phyloP scores from a whole-genome alignment of 2,329 filamentous ascomycete genomes.

The Colletotrichum chrysophilum region DNA sequence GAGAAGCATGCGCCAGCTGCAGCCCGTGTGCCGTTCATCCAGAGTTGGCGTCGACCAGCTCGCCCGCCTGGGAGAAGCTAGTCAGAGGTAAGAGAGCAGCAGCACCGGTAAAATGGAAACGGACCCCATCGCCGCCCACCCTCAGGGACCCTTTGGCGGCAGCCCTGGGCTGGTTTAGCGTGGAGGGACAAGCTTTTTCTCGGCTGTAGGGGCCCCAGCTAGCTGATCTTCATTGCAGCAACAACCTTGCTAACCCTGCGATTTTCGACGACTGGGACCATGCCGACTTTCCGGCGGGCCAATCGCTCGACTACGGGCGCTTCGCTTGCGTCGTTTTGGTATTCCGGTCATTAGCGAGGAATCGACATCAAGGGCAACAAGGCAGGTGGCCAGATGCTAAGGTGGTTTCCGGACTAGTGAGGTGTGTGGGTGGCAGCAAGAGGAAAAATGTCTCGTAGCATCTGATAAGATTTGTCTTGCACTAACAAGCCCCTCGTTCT shows the following conservation, averaged over 20 bases:
- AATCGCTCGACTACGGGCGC: not conserved
- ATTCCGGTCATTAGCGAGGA: not conserved
- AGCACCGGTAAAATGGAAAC: not conserved
- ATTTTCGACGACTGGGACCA: not conserved
- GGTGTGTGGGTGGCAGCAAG: too few species aligned
- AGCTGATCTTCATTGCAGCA: not conserved
- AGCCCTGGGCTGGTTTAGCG: not conserved
- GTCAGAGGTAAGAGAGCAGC: not conserved
- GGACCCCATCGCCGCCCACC: not conserved
- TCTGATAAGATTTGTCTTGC: slow-evolving; percentile 9
- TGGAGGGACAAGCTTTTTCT: slow-evolving; percentile 14
- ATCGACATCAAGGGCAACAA: not conserved
- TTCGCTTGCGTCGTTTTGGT: not conserved
- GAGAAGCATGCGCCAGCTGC: not conserved
- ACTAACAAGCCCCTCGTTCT: not conserved
- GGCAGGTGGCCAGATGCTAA: not conserved
- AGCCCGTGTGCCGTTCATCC: not conserved
- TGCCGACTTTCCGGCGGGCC: not conserved
- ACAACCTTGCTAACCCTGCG: not conserved
- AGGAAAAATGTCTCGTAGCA: not conserved
- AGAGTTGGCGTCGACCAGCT: not conserved
- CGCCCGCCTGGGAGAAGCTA: not conserved
- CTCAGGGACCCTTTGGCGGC: not conserved
- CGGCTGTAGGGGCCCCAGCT: slow-evolving; percentile 2
- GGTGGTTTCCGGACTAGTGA: not conserved